Evolutionary conservation across 2,329 filamentous ascomycete genomes (phyloP).

Genomic region (Fusarium scirpi): DNA sequence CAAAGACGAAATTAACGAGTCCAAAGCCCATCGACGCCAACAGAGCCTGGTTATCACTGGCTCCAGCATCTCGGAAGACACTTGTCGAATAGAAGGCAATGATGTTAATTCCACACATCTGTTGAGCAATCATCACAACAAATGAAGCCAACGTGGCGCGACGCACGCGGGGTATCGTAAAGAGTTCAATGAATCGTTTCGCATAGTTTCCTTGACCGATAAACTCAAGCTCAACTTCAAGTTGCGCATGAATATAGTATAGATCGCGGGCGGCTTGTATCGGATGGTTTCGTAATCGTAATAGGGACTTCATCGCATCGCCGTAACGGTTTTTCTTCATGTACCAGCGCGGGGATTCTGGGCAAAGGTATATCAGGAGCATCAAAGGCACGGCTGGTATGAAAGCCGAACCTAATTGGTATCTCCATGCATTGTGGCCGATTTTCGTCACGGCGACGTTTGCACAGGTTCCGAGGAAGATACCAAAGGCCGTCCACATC

Average conservation of each 20-base stretch:
- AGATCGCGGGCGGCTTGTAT: constrained; percentile 71
- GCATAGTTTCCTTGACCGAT: constrained; percentile 67
- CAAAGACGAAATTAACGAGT: constrained; percentile 68
- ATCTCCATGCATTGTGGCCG: constrained; percentile 64
- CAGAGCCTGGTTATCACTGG: constrained; percentile 66
- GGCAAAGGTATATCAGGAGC: constrained; percentile 72
- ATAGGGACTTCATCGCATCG: constrained; percentile 69
- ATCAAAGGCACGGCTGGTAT: constrained; percentile 68
- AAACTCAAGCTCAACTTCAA: constrained; percentile 69
- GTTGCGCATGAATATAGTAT: constrained; percentile 73
- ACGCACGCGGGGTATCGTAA: constrained; percentile 76
- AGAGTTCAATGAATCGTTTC: constrained; percentile 72
- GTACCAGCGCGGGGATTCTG: constrained; percentile 73
- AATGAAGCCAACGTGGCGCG: constrained; percentile 81
- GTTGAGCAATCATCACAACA: constrained; percentile 83
- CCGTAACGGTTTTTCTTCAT: constrained; percentile 74
- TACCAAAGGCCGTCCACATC: constrained; percentile 73
- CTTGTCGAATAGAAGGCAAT: constrained; percentile 81
- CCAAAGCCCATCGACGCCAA: constrained; percentile 70
- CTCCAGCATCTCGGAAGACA: constrained; percentile 69
- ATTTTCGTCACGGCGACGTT: constrained; percentile 63
- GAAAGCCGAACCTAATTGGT: constrained; percentile 74
- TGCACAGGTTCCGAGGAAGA: constrained; percentile 70
- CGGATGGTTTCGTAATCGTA: constrained; percentile 63
- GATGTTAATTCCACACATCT: constrained; percentile 78